phyloP scores from a whole-genome alignment of 1,139 yeast genomes.

The Tardiomyces depauwii region DNA sequence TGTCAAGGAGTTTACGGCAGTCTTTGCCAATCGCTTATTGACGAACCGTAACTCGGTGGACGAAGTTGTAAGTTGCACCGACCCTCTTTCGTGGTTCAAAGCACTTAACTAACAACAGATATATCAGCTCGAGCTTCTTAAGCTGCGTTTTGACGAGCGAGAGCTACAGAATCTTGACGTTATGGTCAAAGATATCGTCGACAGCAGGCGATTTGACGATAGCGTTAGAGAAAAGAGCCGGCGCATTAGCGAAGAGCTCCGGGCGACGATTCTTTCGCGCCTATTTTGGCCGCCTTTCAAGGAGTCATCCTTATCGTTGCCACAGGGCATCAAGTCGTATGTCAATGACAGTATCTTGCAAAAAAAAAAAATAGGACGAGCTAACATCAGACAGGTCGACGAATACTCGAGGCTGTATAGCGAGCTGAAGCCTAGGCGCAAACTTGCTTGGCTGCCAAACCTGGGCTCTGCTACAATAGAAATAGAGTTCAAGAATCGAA shows the following conservation, averaged over 20 bases:
- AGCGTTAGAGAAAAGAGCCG: conserved; percentile 14
- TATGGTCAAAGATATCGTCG: conserved; percentile 64
- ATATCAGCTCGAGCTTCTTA: conserved; percentile 40
- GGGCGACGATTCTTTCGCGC: conserved; percentile 26
- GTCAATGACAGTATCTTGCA: conserved; percentile 24
- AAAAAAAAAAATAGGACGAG: too few species aligned
- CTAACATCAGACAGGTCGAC: conserved; percentile 19
- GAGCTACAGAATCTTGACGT: conserved; percentile 66
- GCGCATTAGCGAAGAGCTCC: conserved; percentile 5
- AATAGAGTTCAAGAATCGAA: not conserved
- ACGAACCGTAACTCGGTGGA: conserved; percentile 36
- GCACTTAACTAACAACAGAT: not conserved
- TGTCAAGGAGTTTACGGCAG: conserved; percentile 54
- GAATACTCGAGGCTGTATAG: conserved; percentile 14
- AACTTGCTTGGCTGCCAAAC: not conserved
- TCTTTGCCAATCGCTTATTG: conserved; percentile 52
- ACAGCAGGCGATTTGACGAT: conserved; percentile 20
- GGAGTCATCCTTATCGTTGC: conserved; percentile 35
- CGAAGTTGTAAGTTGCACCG: conserved; percentile 11
- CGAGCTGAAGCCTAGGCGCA: conserved; percentile 7
- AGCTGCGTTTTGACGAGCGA: conserved; percentile 52
- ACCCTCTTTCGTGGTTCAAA: not conserved
- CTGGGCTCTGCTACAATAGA: not conserved
- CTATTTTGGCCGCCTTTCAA: conserved; percentile 40
- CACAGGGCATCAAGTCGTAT: conserved; percentile 30